phyloP scores from a whole-genome alignment of 768 basidiomycete species.

The Hirschioporus abietinus region DNA sequence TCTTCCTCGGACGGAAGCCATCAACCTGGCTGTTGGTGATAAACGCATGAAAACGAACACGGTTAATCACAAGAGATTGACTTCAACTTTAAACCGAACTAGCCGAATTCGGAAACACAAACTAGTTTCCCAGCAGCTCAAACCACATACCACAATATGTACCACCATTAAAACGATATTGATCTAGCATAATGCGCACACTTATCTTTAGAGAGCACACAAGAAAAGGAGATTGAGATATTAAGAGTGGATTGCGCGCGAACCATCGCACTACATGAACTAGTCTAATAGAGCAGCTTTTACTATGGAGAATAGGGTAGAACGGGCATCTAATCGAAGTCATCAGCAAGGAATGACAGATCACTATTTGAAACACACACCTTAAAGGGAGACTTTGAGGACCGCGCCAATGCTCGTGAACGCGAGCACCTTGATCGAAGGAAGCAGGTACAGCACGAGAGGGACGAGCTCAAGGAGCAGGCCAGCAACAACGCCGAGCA shows the following conservation, averaged over 20 bases:
- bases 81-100: too few species aligned
- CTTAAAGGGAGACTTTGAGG: background rate
- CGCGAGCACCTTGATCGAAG: conserved; percentile 29
- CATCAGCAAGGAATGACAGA: background rate
- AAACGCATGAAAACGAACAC: too few species aligned
- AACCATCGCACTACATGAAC: background rate
- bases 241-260: background rate
- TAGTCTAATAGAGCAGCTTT: background rate
- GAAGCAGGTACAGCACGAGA: conserved; percentile 71
- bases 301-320: background rate
- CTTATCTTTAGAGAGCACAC: too few species aligned
- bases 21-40: too few species aligned
- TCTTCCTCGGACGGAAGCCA: too few species aligned
- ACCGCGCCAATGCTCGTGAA: background rate
- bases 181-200: too few species aligned
- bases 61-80: too few species aligned
- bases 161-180: too few species aligned
- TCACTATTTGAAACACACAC: background rate
- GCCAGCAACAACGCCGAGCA: background rate
- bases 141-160: too few species aligned
- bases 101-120: too few species aligned
- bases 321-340: background rate
- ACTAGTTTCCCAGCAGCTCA: too few species aligned
- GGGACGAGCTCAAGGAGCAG: conserved; percentile 66
- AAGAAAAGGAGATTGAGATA: too few species aligned